Conservation (phyloP, 768 basidiomycete genomes). For the Solioccasus polychromus region DNA sequence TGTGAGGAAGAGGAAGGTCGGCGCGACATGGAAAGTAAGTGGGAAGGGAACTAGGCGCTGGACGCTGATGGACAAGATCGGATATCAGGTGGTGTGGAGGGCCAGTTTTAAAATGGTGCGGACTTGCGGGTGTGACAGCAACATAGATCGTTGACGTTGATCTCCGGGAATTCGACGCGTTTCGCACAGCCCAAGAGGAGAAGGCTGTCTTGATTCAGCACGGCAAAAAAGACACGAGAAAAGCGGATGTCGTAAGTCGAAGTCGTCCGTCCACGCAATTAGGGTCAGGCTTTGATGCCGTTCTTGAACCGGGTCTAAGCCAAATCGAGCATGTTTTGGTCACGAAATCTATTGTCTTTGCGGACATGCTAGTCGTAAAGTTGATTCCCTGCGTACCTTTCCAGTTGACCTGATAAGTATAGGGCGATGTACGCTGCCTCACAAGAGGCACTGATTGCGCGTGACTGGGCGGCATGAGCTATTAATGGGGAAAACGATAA, state of each 20-base stretch:
- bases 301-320: constrained; percentile 15
- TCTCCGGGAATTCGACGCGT: constrained; percentile 27
- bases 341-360: constrained; percentile 1
- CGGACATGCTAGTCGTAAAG: neutral
- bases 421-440: neutral
- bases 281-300: constrained; percentile 23
- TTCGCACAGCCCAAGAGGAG: constrained; percentile 23
- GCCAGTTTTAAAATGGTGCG: constrained; percentile 20
- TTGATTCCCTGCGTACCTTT: neutral
- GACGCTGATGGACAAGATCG: constrained; percentile 21
- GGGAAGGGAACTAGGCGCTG: constrained; percentile 17
- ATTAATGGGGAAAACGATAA: constrained; percentile 12
- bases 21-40: constrained; percentile 52
- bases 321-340: constrained; percentile 6
- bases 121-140: constrained; percentile 17
- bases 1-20: constrained; percentile 40
- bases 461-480: neutral
- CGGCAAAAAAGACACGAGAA: constrained; percentile 34
- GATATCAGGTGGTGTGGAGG: constrained; percentile 22
- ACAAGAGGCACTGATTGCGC: neutral
- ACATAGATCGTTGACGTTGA: constrained; percentile 27
- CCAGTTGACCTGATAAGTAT: neutral
- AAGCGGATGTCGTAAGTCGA: constrained; percentile 36
- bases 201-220: constrained; percentile 16
- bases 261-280: constrained; percentile 25